Conservation (phyloP, 345 rosid genomes). For the Clausena lansium region DNA sequence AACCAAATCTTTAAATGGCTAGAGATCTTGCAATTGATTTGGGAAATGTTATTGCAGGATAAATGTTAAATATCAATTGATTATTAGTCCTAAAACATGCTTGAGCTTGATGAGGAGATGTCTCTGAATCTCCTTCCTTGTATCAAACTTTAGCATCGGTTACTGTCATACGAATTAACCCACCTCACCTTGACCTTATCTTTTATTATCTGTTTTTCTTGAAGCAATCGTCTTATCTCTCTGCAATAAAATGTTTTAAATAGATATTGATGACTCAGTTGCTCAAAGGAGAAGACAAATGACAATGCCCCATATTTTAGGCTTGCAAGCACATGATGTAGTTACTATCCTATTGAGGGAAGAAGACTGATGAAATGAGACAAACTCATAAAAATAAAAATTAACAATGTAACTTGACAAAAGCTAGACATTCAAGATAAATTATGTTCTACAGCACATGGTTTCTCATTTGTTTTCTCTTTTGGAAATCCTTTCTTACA, state of each 20-base stretch:
- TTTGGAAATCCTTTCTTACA: neutral
- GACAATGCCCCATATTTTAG: neutral
- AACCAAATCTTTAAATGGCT: neutral
- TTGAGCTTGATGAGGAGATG: neutral
- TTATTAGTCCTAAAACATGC: neutral
- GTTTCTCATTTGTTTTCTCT: neutral
- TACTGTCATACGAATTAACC: neutral
- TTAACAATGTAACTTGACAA: neutral
- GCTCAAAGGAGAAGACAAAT: neutral
- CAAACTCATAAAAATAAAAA: neutral
- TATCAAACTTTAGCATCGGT: neutral
- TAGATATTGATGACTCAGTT: neutral
- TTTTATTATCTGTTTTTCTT: neutral
- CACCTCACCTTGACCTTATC: neutral
- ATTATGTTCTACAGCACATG: constrained; percentile 1
- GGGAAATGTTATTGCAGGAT: neutral
- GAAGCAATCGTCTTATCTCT: neutral
- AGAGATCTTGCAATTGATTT: too few relatives aligned
- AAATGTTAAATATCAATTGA: neutral
- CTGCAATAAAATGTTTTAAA: neutral
- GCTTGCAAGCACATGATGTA: neutral
- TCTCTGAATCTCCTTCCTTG: neutral
- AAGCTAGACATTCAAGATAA: neutral
- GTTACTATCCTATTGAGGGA: neutral
- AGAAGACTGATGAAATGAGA: neutral